phyloP scores from a whole-genome alignment of 2,329 filamentous ascomycete genomes.

The Hypomyces rosellus region DNA sequence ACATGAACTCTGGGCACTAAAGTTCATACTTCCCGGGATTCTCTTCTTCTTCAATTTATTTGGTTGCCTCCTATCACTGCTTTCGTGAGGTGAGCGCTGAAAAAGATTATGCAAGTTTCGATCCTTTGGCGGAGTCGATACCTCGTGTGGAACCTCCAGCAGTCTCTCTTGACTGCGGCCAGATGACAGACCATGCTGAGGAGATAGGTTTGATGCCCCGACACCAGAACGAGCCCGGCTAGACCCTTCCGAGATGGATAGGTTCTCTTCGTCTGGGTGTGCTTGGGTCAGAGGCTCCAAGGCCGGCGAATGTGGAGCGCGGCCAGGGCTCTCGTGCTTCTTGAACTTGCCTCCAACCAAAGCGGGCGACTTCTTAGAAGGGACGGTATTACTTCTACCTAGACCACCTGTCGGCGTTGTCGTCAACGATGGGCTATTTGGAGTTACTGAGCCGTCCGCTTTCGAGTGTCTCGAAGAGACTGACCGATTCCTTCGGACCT shows the following conservation, averaged over 20 bases:
- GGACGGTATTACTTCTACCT: constrained; percentile 78
- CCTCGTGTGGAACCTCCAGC: constrained; percentile 35
- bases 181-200: constrained; percentile 24
- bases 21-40: constrained; percentile 67
- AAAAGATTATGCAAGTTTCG: constrained; percentile 65
- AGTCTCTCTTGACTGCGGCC: constrained; percentile 45
- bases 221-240: constrained; percentile 25
- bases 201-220: constrained; percentile 20
- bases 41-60: constrained; percentile 91
- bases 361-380: constrained; percentile 79
- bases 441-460: constrained; percentile 65
- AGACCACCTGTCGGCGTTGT: constrained; percentile 51
- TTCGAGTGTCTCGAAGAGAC: constrained; percentile 84
- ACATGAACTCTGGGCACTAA: constrained; percentile 85
- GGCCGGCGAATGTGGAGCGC: constrained; percentile 22
- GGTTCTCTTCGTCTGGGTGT: constrained; percentile 20
- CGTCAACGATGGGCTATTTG: constrained; percentile 53
- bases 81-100: constrained; percentile 57
- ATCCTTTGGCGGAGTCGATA: constrained; percentile 56
- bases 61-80: constrained; percentile 62
- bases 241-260: constrained; percentile 16
- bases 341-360: constrained; percentile 62
- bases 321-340: constrained; percentile 25
- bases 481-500: constrained; percentile 80
- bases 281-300: constrained; percentile 34